Conservation (phyloP, 2,329 filamentous ascomycete species). For the Thyridium curvatum region DNA sequence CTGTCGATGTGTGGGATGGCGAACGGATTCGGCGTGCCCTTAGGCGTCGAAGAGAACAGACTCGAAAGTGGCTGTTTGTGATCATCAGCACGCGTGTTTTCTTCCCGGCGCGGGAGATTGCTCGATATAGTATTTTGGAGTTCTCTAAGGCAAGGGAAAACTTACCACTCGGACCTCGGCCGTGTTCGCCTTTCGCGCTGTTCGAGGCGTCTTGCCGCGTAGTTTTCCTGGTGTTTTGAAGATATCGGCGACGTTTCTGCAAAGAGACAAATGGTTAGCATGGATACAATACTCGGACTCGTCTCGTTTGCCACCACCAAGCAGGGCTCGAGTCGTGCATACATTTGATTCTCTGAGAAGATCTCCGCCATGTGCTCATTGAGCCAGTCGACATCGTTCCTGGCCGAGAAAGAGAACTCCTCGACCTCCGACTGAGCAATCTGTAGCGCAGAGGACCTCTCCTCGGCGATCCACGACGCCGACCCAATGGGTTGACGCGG, state of each 20-base stretch:
- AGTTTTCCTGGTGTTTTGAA: slow-evolving; percentile 90
- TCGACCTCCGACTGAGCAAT: slow-evolving; percentile 79
- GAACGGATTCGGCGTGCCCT: slow-evolving; percentile 48
- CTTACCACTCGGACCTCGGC: slow-evolving; percentile 59
- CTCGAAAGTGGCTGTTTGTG: slow-evolving; percentile 49
- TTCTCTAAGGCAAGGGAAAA: slow-evolving; percentile 8
- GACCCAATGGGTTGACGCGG: slow-evolving; percentile 70
- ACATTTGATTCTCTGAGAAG: slow-evolving; percentile 83
- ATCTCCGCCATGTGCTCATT: slow-evolving; percentile 98
- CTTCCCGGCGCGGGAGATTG: too few species aligned
- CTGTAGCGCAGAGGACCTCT: slow-evolving; percentile 70
- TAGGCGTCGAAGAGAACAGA: slow-evolving; percentile 50
- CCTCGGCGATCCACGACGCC: slow-evolving; percentile 75
- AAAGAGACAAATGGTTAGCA: slow-evolving; percentile 16
- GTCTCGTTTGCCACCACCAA: too few species aligned
- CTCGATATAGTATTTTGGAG: too few species aligned
- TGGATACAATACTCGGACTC: too few species aligned
- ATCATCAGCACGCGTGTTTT: slow-evolving; percentile 16
- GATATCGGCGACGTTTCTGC: slow-evolving; percentile 84
- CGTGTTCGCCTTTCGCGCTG: slow-evolving; percentile 53
- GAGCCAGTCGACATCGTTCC: slow-evolving; percentile 95
- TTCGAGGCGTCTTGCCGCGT: slow-evolving; percentile 74
- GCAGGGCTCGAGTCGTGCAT: slow-evolving; percentile 22
- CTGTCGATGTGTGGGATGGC: slow-evolving; percentile 39
- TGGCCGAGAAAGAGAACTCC: slow-evolving; percentile 86